Percentiles rank a stretch among this genome's conserved stretches.
Evolutionary conservation across 495 filamentous ascomycete genomes (phyloP).

Genomic region (Cercophora newfieldiana): DNA sequence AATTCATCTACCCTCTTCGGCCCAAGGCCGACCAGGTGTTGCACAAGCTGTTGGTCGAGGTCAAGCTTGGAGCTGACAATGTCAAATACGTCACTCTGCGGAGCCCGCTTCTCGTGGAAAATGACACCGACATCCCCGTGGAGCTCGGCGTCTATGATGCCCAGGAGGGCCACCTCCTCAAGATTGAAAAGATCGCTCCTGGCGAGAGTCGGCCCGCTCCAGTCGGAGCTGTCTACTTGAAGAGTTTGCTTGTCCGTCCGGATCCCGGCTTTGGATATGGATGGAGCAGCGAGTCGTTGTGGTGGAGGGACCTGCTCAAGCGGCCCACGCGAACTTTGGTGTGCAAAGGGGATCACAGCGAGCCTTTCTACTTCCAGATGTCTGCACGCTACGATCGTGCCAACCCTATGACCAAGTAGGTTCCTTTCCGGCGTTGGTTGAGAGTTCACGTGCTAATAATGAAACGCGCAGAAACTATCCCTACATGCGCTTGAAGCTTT

Average conservation of each 20-base stretch:
- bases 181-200: slow-evolving; percentile 96
- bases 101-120: slow-evolving; percentile 94
- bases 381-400: slow-evolving; percentile 79
- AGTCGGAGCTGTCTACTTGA: slow-evolving; percentile 86
- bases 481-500: slow-evolving; percentile 88
- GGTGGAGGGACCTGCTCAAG: slow-evolving; percentile 89
- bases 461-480: slow-evolving; percentile 67
- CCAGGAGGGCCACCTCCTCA: slow-evolving; percentile 84
- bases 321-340: slow-evolving; percentile 79
- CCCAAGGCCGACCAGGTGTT: slow-evolving; percentile 74
- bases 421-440: background rate
- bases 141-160: slow-evolving; percentile 92
- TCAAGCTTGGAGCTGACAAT: slow-evolving; percentile 86
- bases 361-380: slow-evolving; percentile 95
- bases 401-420: slow-evolving; percentile 71
- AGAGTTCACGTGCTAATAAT: slow-evolving; percentile 28
- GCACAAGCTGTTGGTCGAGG: slow-evolving; percentile 88
- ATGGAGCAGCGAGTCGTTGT: slow-evolving; percentile 85
- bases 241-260: slow-evolving; percentile 86
- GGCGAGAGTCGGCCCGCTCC: slow-evolving; percentile 90
- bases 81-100: slow-evolving; percentile 97
- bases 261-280: slow-evolving; percentile 96
- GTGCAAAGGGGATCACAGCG: slow-evolving; percentile 79
- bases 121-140: slow-evolving; percentile 93
- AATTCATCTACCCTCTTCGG: slow-evolving; percentile 82